Evolutionary conservation across 2,329 filamentous ascomycete genomes (phyloP).

Genomic region (Xylariaceae sp.): DNA sequence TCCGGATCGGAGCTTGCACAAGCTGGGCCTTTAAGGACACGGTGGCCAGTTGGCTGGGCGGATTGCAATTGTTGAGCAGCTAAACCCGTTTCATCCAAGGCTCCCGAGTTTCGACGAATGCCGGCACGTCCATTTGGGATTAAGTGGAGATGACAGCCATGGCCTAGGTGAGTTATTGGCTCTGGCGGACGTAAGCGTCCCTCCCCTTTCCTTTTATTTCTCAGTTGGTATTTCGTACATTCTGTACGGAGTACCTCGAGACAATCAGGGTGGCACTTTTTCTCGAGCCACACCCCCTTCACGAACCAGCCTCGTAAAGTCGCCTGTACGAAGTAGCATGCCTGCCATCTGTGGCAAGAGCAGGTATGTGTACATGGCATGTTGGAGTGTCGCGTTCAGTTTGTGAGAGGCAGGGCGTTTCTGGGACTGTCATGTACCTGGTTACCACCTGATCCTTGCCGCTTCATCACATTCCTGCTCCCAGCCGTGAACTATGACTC

Average conservation of each 20-base stretch:
- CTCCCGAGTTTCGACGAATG: constrained; percentile 27
- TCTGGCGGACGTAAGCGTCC: constrained; percentile 1
- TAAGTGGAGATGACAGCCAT: constrained; percentile 7
- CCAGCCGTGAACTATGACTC: constrained; percentile 28
- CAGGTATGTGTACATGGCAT: neutral
- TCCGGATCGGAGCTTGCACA: neutral
- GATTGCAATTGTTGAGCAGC: neutral
- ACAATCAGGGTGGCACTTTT: neutral
- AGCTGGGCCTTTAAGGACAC: constrained; percentile 6
- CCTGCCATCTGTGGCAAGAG: neutral
- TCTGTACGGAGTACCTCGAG: neutral
- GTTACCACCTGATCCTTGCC: constrained; percentile 12
- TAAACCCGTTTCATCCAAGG: neutral
- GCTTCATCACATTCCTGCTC: constrained; percentile 23
- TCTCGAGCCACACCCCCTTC: constrained; percentile 14
- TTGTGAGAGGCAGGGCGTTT: too few relatives aligned
- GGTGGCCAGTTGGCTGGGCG: constrained; percentile 7
- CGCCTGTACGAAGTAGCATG: neutral
- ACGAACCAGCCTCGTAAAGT: constrained; percentile 21
- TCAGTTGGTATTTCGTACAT: constrained; percentile 3
- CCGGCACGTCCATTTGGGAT: constrained; percentile 22
- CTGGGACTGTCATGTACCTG: neutral
- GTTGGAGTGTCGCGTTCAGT: neutral
- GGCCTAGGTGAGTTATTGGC: constrained; percentile 5
- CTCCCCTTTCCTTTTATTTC: neutral